Base-by-base conservation (phyloP, 495 filamentous ascomycete species). In the Cenococcum geophilum region DNA sequence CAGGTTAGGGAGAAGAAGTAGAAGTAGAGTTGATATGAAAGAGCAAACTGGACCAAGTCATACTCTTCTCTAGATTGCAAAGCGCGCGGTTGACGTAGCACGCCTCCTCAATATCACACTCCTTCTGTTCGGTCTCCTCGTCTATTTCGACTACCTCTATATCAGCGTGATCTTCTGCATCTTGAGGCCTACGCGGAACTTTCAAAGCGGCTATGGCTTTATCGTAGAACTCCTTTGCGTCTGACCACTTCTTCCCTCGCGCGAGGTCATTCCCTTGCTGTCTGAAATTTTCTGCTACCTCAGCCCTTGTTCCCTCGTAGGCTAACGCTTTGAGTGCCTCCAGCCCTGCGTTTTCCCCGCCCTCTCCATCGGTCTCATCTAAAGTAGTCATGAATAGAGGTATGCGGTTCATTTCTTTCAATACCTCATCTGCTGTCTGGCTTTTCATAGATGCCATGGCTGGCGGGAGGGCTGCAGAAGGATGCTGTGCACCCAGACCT, bases 361-460 rank as follows among this genome's bases (percentile, higher is more conserved):
- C 62, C 14, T 60, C 68, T 51, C 66, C 81, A 23, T 78, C 79
- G 12, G 80, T 78, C 62, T 92, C 86, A 63, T 90, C 88, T 11
- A 97, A 81, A 63, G 86, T 82, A 5, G 89, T 97, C 93, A 98
- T 98, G 77, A 98, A 98, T 32, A 98, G 78, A 5, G 95, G 93
- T 12, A 83, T 84, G 66, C 85, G 82, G 70, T 91, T 91, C 73
- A 96, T 78, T 65, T 91, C 86, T 23, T 80, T 77, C 22, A 88
- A 71, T 12, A 93, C 76, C 63, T 95, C 87, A 40, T 89, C 86
- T 0, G 82, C 77, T 2, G 85, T 83, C 71, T 88, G 82, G 61
- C 80, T 79, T 20, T 77, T 73, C 32, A 83, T 74, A 42, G 81
- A 77, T 4, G 82, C 82, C 76, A 86, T 78, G 22, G 70, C 76